Percentiles rank a stretch among this genome's conserved stretches.
Conservation (phyloP, 805 yeast species). For the Kodamaea hsintzibuensis region DNA sequence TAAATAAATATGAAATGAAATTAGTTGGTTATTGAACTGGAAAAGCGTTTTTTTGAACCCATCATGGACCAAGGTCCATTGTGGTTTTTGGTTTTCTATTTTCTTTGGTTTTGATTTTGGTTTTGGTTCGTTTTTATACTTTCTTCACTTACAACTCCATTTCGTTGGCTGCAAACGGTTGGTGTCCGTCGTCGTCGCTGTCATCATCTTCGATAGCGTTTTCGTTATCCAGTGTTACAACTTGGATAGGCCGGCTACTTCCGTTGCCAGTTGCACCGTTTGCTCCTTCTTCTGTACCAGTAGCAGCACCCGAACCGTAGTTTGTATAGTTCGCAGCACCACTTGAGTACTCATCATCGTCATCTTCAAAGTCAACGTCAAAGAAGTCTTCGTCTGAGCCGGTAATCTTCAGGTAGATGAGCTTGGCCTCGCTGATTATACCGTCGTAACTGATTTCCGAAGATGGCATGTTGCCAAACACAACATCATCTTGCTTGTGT, state of each 20-base stretch:
- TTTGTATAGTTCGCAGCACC: conserved; percentile 1
- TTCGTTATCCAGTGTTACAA: conserved; percentile 17
- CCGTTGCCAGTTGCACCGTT: conserved; percentile 3
- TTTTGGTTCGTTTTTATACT: conserved; percentile 1
- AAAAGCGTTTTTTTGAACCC: neutral
- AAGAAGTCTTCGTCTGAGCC: conserved; percentile 96
- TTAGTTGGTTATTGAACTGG: neutral
- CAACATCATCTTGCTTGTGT: conserved; percentile 21
- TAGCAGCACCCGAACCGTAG: conserved; percentile 9
- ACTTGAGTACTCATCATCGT: conserved; percentile 54
- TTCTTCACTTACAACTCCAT: conserved; percentile 34
- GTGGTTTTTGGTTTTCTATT: conserved; percentile 1
- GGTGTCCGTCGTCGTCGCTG: conserved; percentile 32
- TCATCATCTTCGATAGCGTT: conserved; percentile 22
- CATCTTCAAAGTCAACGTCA: conserved; percentile 95
- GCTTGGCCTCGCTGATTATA: conserved; percentile 75
- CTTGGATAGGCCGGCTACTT: conserved; percentile 1
- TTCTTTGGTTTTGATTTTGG: neutral
- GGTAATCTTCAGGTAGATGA: conserved; percentile 73
- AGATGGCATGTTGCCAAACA: conserved; percentile 65
- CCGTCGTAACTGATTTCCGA: conserved; percentile 92
- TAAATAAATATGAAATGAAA: neutral
- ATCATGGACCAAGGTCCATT: neutral
- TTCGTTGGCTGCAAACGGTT: conserved; percentile 46
- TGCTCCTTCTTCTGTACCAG: conserved; percentile 15